A percentile compares a stretch with the other conserved stretches of the same genome.
These are phyloP conservation scores for Mortierella antarctica DNA, from an alignment of 192 early-diverging fungal genomes.

Conservation along the genomic window DNA sequence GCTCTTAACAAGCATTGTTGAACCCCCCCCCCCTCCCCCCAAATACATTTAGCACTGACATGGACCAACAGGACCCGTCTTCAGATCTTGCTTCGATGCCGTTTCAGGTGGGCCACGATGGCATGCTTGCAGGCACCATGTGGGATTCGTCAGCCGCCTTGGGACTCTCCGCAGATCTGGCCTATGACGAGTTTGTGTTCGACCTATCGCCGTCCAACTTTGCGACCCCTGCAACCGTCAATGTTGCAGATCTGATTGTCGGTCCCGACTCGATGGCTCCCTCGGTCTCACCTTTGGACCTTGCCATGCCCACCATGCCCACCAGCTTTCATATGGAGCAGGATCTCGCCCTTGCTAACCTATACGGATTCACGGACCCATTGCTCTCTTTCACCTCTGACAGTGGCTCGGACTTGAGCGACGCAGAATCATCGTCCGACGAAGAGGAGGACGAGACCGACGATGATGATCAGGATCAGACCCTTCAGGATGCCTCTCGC, in stretches of 20 bases:
- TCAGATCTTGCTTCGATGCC: conserved; percentile 19
- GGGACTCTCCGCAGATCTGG: conserved; percentile 15
- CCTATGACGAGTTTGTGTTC: conserved; percentile 45
- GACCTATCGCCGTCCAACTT: conserved; percentile 38
- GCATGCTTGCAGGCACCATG: conserved; percentile 11
- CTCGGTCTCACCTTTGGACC: conserved; percentile 31
- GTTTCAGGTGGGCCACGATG: conserved; percentile 31
- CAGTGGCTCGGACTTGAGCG: conserved; percentile 32
- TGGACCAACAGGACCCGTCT: conserved; percentile 19
- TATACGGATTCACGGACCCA: conserved; percentile 41
- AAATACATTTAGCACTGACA: conserved; percentile 3
- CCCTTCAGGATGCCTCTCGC: neutral
- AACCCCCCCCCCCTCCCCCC: no score
- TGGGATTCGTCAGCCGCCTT: conserved; percentile 16
- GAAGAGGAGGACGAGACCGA: conserved; percentile 25
- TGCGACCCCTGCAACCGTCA: conserved; percentile 36
- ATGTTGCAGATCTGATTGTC: conserved; percentile 45
- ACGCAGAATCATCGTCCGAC: conserved; percentile 20
- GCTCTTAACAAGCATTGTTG: neutral
- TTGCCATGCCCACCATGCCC: conserved; percentile 11
- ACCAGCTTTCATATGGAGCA: conserved; percentile 15
- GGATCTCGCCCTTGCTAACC: conserved; percentile 38
- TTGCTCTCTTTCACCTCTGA: conserved; percentile 14
- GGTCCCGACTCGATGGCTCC: conserved; percentile 35
- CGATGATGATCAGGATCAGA: neutral